These are phyloP conservation scores for Pseudogymnoascus sp. DNA, from an alignment of 2,329 filamentous ascomycete genomes.

Conservation along the genomic window DNA sequence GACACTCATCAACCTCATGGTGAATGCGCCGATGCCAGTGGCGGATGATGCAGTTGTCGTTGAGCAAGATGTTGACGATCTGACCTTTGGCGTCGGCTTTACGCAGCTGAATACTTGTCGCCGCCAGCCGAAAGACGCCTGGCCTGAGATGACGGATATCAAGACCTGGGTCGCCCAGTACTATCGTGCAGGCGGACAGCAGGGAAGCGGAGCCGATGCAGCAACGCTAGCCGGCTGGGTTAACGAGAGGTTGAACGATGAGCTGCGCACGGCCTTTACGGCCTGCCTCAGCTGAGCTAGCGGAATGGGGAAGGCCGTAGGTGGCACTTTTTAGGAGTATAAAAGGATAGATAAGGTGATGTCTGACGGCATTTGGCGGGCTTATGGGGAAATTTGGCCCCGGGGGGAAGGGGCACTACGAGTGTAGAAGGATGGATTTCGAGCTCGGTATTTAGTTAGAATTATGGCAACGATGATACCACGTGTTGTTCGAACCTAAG, in stretches of 20 bases:
- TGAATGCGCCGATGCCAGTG: constrained; percentile 68
- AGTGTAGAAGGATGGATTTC: neutral
- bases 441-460: neutral
- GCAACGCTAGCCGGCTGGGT: neutral
- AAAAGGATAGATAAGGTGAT: neutral
- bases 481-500: neutral
- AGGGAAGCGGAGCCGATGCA: neutral
- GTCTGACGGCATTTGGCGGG: neutral
- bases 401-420: neutral
- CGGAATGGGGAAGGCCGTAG: neutral
- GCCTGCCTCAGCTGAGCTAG: neutral
- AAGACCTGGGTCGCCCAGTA: constrained; percentile 61
- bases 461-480: constrained; percentile 3
- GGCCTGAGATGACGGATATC: constrained; percentile 74
- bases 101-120: constrained; percentile 89
- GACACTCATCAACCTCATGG: constrained; percentile 77
- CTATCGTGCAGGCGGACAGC: constrained; percentile 7
- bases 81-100: constrained; percentile 90
- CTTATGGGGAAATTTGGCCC: neutral
- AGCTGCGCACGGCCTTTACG: neutral
- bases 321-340: neutral
- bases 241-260: constrained; percentile 1
- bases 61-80: constrained; percentile 89
- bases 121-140: constrained; percentile 66
- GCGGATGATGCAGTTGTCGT: constrained; percentile 67